Conservation (phyloP, 2,329 filamentous ascomycete genomes). For the Sphaerulina populicola region DNA sequence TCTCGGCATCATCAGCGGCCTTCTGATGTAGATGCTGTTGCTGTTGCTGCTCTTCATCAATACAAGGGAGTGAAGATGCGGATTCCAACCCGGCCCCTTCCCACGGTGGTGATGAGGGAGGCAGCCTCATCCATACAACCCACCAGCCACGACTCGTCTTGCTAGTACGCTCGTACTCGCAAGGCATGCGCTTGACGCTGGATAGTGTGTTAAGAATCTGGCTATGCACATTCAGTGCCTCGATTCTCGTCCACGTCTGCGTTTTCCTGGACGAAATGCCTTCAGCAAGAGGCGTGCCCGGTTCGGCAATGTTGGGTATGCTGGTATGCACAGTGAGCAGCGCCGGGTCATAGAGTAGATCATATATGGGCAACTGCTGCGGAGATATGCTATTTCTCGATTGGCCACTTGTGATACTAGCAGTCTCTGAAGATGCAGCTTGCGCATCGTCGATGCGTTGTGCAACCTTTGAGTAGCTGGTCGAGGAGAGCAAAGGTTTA, state of each 20-base stretch:
- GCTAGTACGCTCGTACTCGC: constrained; percentile 52
- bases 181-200: constrained; percentile 41
- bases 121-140: constrained; percentile 56
- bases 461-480: constrained; percentile 36
- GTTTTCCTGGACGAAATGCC: constrained; percentile 26
- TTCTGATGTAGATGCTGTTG: neutral
- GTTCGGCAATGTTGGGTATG: constrained; percentile 56
- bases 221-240: constrained; percentile 54
- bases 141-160: constrained; percentile 60
- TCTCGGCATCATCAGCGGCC: neutral
- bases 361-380: constrained; percentile 43
- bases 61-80: neutral
- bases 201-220: constrained; percentile 51
- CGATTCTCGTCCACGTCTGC: constrained; percentile 46
- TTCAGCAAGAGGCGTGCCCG: constrained; percentile 38
- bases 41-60: neutral
- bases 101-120: constrained; percentile 23
- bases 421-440: constrained; percentile 25
- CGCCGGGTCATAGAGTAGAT: constrained; percentile 53
- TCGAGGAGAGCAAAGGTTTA: constrained; percentile 38
- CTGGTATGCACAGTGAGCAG: constrained; percentile 52
- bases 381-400: constrained; percentile 24
- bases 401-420: constrained; percentile 25
- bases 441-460: constrained; percentile 35
- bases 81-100: constrained; percentile 2